Evolutionary conservation across 2,329 filamentous ascomycete species (phyloP), one percentile per base, ranked within the genome.

Genomic region (Colletotrichum higginsianum): DNA sequence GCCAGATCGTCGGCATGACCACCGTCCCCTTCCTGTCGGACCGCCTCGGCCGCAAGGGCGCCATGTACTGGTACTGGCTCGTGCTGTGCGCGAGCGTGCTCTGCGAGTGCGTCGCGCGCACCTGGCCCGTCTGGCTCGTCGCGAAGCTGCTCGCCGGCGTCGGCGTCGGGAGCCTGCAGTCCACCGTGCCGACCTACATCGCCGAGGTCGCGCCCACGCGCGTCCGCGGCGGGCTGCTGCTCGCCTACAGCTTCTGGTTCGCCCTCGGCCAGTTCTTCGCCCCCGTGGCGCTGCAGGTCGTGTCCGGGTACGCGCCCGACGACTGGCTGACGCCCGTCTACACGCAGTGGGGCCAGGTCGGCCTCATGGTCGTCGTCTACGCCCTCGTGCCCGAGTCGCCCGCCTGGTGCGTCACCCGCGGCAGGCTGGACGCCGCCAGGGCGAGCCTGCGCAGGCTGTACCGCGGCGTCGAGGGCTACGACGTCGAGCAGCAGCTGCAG

Each of bases 331-430:
- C 78, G 4, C 79, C 84, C 2, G 82, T 86, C 38, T 84, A 84
- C 64, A 84, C 84, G 0, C 73, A 86, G 76, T 86, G 84, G 84
- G 80, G 80, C 0, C 83, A 84, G 77, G 77, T 86, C 15, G 84
- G 83, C 0, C 40, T 80, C 8, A 84, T 84, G 77, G 62, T 78
- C 0, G 62, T 82, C 6, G 82, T 85, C 23, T 84, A 83, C 53
- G 13, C 81, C 7, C 65, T 81, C 16, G 74, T 85, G 4, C 82
- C 81, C 1, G 82, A 83, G 62, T 82, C 82, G 0, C 84, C 84
- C 0, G 82, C 81, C 69, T 85, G 81, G 80, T 80, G 81, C 16
- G 77, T 79, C 1, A 78, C 69, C 6, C 71, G 66, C 6, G 76
- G 74, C 3, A 61, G 75, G n/a, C 52, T 73, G 7, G 75, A 75